Conservation (phyloP, 2,329 filamentous ascomycete species). For the Pseudogymnoascus sp. region DNA sequence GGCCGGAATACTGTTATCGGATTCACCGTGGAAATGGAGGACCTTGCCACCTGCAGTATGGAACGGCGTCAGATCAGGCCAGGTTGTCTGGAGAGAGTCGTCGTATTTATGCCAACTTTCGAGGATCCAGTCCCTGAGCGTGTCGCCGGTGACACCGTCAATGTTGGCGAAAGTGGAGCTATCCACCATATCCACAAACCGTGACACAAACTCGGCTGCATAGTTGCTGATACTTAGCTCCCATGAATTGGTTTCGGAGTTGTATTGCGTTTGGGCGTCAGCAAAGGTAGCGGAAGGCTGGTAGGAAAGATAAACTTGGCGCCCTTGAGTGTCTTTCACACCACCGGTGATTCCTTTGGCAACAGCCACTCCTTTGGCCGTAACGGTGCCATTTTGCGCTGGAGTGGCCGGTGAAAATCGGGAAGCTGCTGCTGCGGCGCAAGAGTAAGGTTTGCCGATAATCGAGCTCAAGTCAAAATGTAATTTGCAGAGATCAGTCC, state of each 20-base stretch:
- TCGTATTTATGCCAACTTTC: conserved; percentile 40
- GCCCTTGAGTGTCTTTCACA: conserved; percentile 32
- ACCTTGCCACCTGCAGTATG: conserved; percentile 40
- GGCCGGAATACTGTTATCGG: conserved; percentile 40
- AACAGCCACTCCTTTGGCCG: conserved; percentile 16
- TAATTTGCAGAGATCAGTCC: conserved; percentile 40
- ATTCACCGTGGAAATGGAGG: conserved; percentile 46
- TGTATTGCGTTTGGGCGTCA: conserved; percentile 32
- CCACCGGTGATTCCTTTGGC: conserved; percentile 29
- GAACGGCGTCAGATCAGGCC: conserved; percentile 41
- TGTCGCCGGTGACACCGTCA: conserved; percentile 44
- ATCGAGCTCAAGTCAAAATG: conserved; percentile 38
- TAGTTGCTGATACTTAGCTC: conserved; percentile 27
- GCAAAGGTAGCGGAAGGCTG: conserved; percentile 26
- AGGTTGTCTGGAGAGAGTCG: conserved; percentile 42
- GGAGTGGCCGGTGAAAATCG: not conserved
- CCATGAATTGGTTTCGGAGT: conserved; percentile 28
- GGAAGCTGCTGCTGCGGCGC: conserved; percentile 24
- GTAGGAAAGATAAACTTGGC: conserved; percentile 36
- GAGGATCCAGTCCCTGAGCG: conserved; percentile 43
- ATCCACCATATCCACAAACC: conserved; percentile 24
- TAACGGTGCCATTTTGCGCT: conserved; percentile 21
- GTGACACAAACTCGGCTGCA: conserved; percentile 33
- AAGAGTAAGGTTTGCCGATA: conserved; percentile 41
- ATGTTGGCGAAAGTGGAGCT: conserved; percentile 32